Evolutionary conservation across 2,329 filamentous ascomycete genomes (phyloP).

Genomic region (Arthrobotrys sinensis): DNA sequence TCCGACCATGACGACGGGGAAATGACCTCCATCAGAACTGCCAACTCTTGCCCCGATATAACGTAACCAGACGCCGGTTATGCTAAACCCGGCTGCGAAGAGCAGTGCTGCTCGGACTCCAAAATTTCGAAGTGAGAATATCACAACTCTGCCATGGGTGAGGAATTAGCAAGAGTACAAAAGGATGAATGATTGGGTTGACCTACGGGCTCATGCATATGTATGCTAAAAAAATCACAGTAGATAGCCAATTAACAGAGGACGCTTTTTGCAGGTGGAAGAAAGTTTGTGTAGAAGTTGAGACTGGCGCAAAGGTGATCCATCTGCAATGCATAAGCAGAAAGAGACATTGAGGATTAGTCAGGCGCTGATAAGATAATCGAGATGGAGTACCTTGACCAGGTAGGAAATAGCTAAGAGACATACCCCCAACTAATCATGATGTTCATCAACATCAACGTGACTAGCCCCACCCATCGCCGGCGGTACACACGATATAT

Average conservation of each 20-base stretch:
- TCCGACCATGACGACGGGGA: slow-evolving; percentile 86
- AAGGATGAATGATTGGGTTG: background rate
- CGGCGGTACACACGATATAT: slow-evolving; percentile 80
- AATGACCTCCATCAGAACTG: slow-evolving; percentile 74
- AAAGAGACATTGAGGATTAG: background rate
- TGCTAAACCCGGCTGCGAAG: slow-evolving; percentile 78
- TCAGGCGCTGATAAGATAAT: background rate
- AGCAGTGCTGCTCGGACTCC: slow-evolving; percentile 86
- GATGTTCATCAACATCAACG: slow-evolving; percentile 89
- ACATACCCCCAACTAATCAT: slow-evolving; percentile 87
- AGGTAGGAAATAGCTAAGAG: background rate
- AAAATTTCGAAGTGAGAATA: slow-evolving; percentile 81
- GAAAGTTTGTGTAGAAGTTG: slow-evolving; percentile 80
- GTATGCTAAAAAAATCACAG: slow-evolving; percentile 88
- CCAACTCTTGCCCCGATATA: slow-evolving; percentile 75
- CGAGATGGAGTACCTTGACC: background rate
- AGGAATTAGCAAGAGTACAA: slow-evolving; percentile 7
- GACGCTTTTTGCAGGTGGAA: slow-evolving; percentile 79
- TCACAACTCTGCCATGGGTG: slow-evolving; percentile 70
- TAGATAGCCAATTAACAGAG: slow-evolving; percentile 93
- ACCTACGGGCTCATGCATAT: slow-evolving; percentile 77
- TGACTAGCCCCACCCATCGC: slow-evolving; percentile 87
- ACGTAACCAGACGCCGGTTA: slow-evolving; percentile 92
- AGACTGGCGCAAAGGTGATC: slow-evolving; percentile 91
- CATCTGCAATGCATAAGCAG: slow-evolving; percentile 69